Conservation (phyloP, 2,329 filamentous ascomycete species). For the Paecilomyces dactylethromorphus region DNA sequence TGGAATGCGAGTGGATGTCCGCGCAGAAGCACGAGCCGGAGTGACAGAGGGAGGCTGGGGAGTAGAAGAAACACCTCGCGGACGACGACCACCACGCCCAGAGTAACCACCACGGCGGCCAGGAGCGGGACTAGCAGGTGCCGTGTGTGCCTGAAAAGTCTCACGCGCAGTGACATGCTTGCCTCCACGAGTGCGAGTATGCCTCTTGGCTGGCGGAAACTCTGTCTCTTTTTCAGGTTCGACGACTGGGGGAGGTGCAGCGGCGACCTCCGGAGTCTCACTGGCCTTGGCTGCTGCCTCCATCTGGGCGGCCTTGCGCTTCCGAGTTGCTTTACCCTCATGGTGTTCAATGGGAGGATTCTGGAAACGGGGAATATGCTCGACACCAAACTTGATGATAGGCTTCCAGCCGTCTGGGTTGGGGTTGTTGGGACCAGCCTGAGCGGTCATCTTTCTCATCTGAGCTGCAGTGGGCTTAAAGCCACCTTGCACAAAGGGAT, state of each 20-base stretch:
- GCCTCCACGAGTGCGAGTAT: constrained; percentile 23
- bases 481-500: constrained; percentile 50
- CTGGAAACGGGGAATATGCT: constrained; percentile 29
- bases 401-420: constrained; percentile 38
- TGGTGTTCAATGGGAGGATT: constrained; percentile 23
- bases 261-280: constrained; percentile 20
- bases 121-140: constrained; percentile 8
- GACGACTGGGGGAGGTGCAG: constrained; percentile 17
- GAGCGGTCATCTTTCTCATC: constrained; percentile 31
- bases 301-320: constrained; percentile 31
- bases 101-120: not conserved
- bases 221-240: constrained; percentile 22
- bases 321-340: constrained; percentile 24
- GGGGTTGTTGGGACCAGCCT: constrained; percentile 26
- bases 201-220: constrained; percentile 19
- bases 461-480: constrained; percentile 39
- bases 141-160: constrained; percentile 11
- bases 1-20: not conserved
- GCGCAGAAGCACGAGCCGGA: constrained; percentile 1
- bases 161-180: constrained; percentile 17
- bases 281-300: constrained; percentile 20
- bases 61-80: not conserved
- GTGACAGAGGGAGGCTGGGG: not conserved
- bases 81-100: constrained; percentile 4
- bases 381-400: constrained; percentile 29